Conservation (phyloP, 805 yeast species). For the Sporopachydermia lactativora region DNA sequence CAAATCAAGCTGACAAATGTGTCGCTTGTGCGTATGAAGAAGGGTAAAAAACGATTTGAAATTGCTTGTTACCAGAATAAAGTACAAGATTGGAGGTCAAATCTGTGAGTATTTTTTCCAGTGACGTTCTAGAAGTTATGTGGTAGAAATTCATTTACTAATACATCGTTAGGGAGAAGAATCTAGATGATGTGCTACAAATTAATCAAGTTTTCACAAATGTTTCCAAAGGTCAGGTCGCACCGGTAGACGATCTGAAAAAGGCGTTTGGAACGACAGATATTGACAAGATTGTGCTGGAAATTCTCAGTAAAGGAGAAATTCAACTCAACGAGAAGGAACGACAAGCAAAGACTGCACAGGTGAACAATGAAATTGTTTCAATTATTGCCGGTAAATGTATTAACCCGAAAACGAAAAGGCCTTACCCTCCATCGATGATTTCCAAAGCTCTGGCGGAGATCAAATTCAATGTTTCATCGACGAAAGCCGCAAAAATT, state of each 20-base stretch:
- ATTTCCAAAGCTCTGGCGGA: constrained; percentile 74
- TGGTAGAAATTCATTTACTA: background rate
- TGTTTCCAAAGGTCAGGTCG: constrained; percentile 90
- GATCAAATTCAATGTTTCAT: constrained; percentile 63
- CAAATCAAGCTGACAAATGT: constrained; percentile 90
- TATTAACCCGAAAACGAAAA: constrained; percentile 77
- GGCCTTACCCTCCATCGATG: constrained; percentile 91
- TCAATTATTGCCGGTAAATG: constrained; percentile 81
- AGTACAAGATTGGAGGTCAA: constrained; percentile 87
- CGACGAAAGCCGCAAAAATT: constrained; percentile 63
- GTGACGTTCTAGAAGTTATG: too few species aligned
- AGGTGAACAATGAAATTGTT: constrained; percentile 68
- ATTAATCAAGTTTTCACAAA: constrained; percentile 89
- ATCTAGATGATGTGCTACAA: constrained; percentile 89
- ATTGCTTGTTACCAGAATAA: constrained; percentile 94
- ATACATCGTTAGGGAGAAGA: constrained; percentile 45
- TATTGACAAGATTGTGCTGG: constrained; percentile 58
- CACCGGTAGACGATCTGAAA: constrained; percentile 70
- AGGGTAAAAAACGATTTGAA: constrained; percentile 86
- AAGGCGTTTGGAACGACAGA: constrained; percentile 66
- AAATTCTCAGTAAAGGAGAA: constrained; percentile 83
- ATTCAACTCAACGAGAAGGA: constrained; percentile 91
- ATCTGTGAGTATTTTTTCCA: constrained; percentile 36
- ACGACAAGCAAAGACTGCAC: constrained; percentile 58
- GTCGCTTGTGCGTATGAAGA: constrained; percentile 79